Evolutionary conservation across 202 grass and related monocot genomes (phyloP).

Genomic region (Miscanthus sacchariflorus): DNA sequence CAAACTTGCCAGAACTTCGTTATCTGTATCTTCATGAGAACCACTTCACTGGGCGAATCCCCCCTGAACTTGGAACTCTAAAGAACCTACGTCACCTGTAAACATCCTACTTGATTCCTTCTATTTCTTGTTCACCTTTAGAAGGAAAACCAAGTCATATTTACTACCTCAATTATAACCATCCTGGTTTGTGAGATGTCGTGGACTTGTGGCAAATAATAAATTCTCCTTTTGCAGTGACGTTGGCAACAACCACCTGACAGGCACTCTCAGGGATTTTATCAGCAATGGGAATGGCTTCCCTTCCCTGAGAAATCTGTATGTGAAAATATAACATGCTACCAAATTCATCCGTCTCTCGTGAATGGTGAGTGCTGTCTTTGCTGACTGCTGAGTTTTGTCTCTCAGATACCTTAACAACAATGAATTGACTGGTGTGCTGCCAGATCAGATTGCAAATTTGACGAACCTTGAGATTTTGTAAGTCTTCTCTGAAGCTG

Average conservation of each 20-base stretch:
- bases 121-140: slow-evolving; percentile 20
- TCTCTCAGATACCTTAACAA: slow-evolving; percentile 78
- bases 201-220: slow-evolving; percentile 34
- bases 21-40: slow-evolving; percentile 97
- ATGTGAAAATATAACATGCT: slow-evolving; percentile 45
- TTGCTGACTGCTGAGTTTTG: slow-evolving; percentile 38
- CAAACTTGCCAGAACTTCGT: slow-evolving; percentile 81
- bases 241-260: slow-evolving; percentile 86
- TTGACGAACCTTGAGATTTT: slow-evolving; percentile 92
- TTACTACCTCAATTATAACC: not conserved
- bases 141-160: slow-evolving; percentile 25
- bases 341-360: slow-evolving; percentile 5
- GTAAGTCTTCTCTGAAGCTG: slow-evolving; percentile 58
- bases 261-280: slow-evolving; percentile 81
- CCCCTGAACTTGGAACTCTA: slow-evolving; percentile 79
- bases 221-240: slow-evolving; percentile 59
- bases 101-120: slow-evolving; percentile 30
- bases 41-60: slow-evolving; percentile 72
- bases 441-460: slow-evolving; percentile 94
- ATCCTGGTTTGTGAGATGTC: slow-evolving; percentile 31
- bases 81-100: slow-evolving; percentile 94
- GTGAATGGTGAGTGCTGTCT: slow-evolving; percentile 29
- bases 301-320: slow-evolving; percentile 91
- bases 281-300: slow-evolving; percentile 83
- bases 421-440: slow-evolving; percentile 85